Evolutionary conservation across 768 basidiomycete species (phyloP).

Genomic region (Leucosporidium scottii): DNA sequence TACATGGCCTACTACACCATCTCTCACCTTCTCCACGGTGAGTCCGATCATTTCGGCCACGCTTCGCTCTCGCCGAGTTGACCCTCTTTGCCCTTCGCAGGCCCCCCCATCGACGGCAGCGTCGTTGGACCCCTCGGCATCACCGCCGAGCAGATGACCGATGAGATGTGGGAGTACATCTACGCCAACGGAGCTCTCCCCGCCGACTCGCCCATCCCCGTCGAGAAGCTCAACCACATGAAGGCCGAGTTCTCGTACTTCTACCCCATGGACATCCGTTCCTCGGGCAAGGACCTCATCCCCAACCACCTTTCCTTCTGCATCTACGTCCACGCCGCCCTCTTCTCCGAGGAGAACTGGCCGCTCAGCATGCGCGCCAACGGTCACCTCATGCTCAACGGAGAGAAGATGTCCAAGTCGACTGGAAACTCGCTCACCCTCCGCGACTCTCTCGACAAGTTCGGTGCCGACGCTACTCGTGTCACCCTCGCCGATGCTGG

Average conservation of each 20-base stretch:
- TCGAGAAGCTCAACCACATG: conserved; percentile 72
- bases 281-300: conserved; percentile 94
- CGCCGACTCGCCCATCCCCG: conserved; percentile 54
- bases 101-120: conserved; percentile 64
- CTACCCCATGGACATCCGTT: conserved; percentile 96
- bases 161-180: conserved; percentile 95
- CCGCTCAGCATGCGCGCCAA: conserved; percentile 88
- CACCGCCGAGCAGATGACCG: conserved; percentile 85
- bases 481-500: conserved; percentile 91
- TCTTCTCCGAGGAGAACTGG: conserved; percentile 85
- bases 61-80: background rate
- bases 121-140: conserved; percentile 75
- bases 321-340: conserved; percentile 87
- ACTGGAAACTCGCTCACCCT: conserved; percentile 92
- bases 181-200: conserved; percentile 56
- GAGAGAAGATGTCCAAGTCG: conserved; percentile 98
- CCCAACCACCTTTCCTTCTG: conserved; percentile 92
- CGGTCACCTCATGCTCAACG: conserved; percentile 93
- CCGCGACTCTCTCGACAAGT: conserved; percentile 80
- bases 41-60: conserved; percentile 39
- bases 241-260: conserved; percentile 92
- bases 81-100: conserved; percentile 24
- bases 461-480: conserved; percentile 91
- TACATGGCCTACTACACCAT: conserved; percentile 99
- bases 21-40: conserved; percentile 80